These are phyloP conservation scores for Coprinopsis marcescibilis DNA, from an alignment of 768 basidiomycete species.

Conservation along the genomic window DNA sequence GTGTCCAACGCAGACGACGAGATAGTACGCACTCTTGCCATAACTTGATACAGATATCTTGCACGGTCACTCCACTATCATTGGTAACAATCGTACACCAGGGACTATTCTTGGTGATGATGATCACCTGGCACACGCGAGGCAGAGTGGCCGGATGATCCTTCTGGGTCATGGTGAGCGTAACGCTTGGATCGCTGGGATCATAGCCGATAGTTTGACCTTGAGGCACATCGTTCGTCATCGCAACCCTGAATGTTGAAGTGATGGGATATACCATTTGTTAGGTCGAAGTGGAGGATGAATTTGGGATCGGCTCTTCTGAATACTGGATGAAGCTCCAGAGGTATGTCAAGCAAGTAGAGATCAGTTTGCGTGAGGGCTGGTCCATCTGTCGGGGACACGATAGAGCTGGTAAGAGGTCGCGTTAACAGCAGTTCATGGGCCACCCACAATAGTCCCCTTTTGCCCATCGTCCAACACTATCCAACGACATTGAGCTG, in stretches of 20 bases:
- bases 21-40: conserved; percentile 65
- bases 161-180: conserved; percentile 43
- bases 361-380: conserved; percentile 76
- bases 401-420: not conserved
- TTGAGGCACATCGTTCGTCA: conserved; percentile 20
- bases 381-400: conserved; percentile 55
- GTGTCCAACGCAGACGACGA: not conserved
- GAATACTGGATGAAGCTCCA: conserved; percentile 73
- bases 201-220: conserved; percentile 63
- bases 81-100: conserved; percentile 76
- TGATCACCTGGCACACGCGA: conserved; percentile 20
- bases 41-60: conserved; percentile 63
- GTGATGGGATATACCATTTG: conserved; percentile 43
- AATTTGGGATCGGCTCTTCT: conserved; percentile 40
- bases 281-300: conserved; percentile 68
- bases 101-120: conserved; percentile 53
- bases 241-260: no score
- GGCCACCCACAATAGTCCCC: conserved; percentile 8
- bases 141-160: conserved; percentile 16
- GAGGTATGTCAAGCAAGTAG: conserved; percentile 64
- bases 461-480: conserved; percentile 7
- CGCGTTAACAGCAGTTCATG: not conserved
- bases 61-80: conserved; percentile 63
- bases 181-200: conserved; percentile 50
- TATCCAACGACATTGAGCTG: no score